Evolutionary conservation across 2,329 filamentous ascomycete genomes (phyloP), one percentile per base, ranked within the genome.

Genomic region (Lecanicillium sp.): DNA sequence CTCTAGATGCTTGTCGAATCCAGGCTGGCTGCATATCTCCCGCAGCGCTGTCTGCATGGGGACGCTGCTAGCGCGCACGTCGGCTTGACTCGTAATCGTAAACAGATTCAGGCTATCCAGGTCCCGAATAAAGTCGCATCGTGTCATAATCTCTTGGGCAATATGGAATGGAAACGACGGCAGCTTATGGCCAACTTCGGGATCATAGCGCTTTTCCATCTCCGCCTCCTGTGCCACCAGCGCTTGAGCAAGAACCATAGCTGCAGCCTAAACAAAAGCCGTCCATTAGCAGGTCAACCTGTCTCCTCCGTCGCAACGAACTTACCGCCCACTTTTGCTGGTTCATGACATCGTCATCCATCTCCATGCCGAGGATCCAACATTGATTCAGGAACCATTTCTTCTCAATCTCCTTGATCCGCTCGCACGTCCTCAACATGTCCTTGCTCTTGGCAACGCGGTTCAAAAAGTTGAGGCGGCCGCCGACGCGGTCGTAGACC

Each of bases 321-420:
- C 81, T 64, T 68, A 87, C 84, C 33, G 89, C 87, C 70, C 87
- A 96, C 60, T 97, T 96, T 57, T 97, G 88, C 60, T 96, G 86
- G 55, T 96, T 87, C 82, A 97, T 97, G 49, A 96, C 92, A 56
- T 98, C 92, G 61, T 97, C 92, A 50, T 97, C 92, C 82, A 86
- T 84, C 45, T 82, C 79, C 37, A 64, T 65, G 10, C 82, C 82
- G 4, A 87, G 69, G 43, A 86, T 83, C 71, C 81, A 84, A 62
- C 81, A 86, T 55, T 83, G 79, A 60, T 84, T 85, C 8, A 86
- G 65, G 47, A 87, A 82, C 81, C 82, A 87, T n/a, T 73, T 79
- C 63, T 83, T 84, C 56, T 87, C 82, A 34, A 70, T 72, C 4
- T 78, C 66, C 53, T 75, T 77, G 52, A 87, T 85, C 41, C 66